Evolutionary conservation across 495 filamentous ascomycete genomes (phyloP).

Genomic region (Podospora appendiculata): DNA sequence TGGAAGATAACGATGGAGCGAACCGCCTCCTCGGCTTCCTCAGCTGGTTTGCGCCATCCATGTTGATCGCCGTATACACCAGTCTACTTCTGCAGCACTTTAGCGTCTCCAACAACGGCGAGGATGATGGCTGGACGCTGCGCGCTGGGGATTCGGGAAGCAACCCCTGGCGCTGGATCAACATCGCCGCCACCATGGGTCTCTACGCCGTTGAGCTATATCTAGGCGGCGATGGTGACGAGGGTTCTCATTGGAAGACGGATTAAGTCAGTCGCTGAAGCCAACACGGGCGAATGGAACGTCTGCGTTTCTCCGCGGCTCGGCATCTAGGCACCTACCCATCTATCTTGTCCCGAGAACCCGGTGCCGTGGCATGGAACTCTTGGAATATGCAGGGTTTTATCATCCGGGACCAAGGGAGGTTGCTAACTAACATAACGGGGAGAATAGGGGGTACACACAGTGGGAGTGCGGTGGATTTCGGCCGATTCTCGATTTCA

Average conservation of each 20-base stretch:
- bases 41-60: conserved; percentile 86
- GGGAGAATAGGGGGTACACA: too few relatives aligned
- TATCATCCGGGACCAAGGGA: too few relatives aligned
- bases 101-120: conserved; percentile 54
- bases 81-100: conserved; percentile 95
- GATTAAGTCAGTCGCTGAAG: conserved; percentile 46
- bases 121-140: conserved; percentile 74
- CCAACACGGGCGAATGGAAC: background rate
- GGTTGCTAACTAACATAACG: too few relatives aligned
- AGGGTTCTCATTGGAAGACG: conserved; percentile 82
- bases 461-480: too few relatives aligned
- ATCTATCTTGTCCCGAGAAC: too few relatives aligned
- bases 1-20: conserved; percentile 80
- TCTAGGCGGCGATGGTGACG: conserved; percentile 65
- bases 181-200: conserved; percentile 77
- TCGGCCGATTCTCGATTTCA: too few relatives aligned
- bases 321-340: too few relatives aligned
- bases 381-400: too few relatives aligned
- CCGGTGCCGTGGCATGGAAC: too few relatives aligned
- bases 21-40: conserved; percentile 70
- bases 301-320: too few relatives aligned
- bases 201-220: conserved; percentile 85
- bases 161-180: conserved; percentile 89
- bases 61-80: conserved; percentile 94
- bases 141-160: conserved; percentile 72